Evolutionary conservation across 1,284 basidiomycete genomes (phyloP).

Genomic region (Leccinum insolens): DNA sequence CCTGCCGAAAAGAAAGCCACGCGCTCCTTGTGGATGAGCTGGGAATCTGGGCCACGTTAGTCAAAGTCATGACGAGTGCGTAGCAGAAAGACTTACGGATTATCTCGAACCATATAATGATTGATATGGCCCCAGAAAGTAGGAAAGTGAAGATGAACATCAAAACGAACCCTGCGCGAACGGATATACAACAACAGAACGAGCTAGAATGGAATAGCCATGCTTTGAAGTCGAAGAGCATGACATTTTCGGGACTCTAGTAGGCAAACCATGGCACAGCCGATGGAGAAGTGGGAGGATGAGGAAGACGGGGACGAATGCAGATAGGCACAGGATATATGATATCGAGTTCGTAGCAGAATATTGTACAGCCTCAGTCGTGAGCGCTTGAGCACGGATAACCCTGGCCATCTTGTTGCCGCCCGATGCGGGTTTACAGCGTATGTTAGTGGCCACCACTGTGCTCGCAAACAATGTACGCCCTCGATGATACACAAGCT

Average conservation of each 20-base stretch:
- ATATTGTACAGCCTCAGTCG: conserved; percentile 12
- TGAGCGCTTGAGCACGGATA: not conserved
- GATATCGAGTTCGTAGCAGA: not conserved
- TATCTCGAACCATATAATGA: conserved; percentile 62
- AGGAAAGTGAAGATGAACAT: conserved; percentile 55
- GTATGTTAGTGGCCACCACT: no score
- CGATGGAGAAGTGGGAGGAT: not conserved
- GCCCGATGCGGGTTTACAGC: conserved; percentile 11
- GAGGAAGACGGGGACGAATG: not conserved
- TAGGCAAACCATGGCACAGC: not conserved
- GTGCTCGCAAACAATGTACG: no score
- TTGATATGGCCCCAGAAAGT: conserved; percentile 50
- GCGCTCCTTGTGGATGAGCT: conserved; percentile 42
- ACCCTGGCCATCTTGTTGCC: conserved; percentile 6
- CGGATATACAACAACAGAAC: conserved; percentile 67
- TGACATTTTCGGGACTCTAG: conserved; percentile 10
- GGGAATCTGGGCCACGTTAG: conserved; percentile 24
- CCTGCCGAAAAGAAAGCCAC: conserved; percentile 51
- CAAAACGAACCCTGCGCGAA: conserved; percentile 60
- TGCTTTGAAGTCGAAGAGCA: conserved; percentile 24
- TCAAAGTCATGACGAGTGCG: not conserved
- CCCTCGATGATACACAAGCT: no score
- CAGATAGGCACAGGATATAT: not conserved
- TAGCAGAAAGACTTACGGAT: conserved; percentile 43
- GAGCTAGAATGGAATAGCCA: conserved; percentile 37